Evolutionary conservation across 2,329 filamentous ascomycete species (phyloP).

Genomic region (Trichoderma sp.): DNA sequence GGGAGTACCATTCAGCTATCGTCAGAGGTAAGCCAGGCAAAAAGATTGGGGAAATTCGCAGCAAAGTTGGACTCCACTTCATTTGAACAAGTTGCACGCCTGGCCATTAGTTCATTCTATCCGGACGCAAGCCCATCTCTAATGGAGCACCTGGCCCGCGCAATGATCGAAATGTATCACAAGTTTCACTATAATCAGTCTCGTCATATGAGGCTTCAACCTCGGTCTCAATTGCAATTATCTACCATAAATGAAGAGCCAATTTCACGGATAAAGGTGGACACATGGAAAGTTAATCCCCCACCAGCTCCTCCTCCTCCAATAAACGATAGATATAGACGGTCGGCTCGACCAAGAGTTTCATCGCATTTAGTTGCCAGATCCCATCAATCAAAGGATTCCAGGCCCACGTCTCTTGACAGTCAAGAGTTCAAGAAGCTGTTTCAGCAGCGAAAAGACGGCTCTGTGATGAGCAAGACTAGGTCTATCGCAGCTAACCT

Average conservation of each 20-base stretch:
- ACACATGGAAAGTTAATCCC: neutral
- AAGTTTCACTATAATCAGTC: constrained; percentile 7
- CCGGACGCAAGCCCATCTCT: constrained; percentile 3
- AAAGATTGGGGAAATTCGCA: neutral
- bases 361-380: neutral
- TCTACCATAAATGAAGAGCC: neutral
- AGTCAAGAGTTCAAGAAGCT: too few relatives aligned
- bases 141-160: constrained; percentile 6
- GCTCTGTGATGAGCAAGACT: neutral
- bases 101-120: constrained; percentile 9
- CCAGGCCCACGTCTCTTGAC: neutral
- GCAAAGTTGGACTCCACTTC: neutral
- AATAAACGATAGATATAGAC: too few relatives aligned
- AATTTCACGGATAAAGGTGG: neutral
- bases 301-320: neutral
- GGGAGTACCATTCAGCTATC: constrained; percentile 8
- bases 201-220: neutral
- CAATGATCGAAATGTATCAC: constrained; percentile 18
- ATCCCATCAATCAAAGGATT: neutral
- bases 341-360: neutral
- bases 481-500: neutral
- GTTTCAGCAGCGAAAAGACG: neutral
- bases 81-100: neutral
- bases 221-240: neutral
- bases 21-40: neutral